A percentile compares a stretch with the other conserved stretches of the same genome.
phyloP scores from a whole-genome alignment of 768 basidiomycete species.

The Auriscalpium microsporum region DNA sequence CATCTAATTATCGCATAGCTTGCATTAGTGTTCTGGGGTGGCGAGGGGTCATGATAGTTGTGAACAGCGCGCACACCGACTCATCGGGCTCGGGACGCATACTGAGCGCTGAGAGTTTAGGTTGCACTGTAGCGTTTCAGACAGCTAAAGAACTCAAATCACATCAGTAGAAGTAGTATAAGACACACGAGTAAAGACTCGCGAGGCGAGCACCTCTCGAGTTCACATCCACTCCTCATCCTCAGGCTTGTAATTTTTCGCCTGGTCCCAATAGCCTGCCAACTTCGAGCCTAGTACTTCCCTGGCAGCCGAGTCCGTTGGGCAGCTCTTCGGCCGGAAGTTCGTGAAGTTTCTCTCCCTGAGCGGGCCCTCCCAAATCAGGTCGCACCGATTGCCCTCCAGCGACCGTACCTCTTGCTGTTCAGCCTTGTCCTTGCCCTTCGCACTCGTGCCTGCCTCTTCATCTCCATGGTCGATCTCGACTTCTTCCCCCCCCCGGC shows the following conservation, averaged over 20 bases:
- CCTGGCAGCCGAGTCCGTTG: constrained; percentile 78
- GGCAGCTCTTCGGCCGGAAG: constrained; percentile 77
- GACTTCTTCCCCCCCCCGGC: constrained; percentile 64
- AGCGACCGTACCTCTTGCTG: constrained; percentile 40
- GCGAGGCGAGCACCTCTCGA: too few species aligned
- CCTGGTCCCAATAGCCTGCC: constrained; percentile 90
- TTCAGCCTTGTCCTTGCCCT: constrained; percentile 29
- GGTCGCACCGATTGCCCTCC: constrained; percentile 79
- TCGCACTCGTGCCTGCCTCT: constrained; percentile 28
- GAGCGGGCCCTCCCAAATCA: constrained; percentile 90
- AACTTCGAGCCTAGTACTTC: constrained; percentile 79
- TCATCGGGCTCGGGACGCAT: too few species aligned
- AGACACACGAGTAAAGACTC: too few species aligned
- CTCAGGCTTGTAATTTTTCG: constrained; percentile 83
- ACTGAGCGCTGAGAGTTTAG: too few species aligned
- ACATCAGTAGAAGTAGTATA: too few species aligned
- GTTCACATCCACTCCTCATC: constrained; percentile 63
- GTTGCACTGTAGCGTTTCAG: too few species aligned
- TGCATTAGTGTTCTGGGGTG: too few species aligned
- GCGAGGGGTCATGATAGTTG: too few species aligned
- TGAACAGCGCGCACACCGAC: too few species aligned
- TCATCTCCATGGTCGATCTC: constrained; percentile 50
- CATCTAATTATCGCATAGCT: too few species aligned
- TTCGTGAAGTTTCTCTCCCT: constrained; percentile 72
- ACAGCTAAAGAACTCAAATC: too few species aligned